phyloP scores from a whole-genome alignment of 78 protist species.

The Polysphondylium violaceum region DNA sequence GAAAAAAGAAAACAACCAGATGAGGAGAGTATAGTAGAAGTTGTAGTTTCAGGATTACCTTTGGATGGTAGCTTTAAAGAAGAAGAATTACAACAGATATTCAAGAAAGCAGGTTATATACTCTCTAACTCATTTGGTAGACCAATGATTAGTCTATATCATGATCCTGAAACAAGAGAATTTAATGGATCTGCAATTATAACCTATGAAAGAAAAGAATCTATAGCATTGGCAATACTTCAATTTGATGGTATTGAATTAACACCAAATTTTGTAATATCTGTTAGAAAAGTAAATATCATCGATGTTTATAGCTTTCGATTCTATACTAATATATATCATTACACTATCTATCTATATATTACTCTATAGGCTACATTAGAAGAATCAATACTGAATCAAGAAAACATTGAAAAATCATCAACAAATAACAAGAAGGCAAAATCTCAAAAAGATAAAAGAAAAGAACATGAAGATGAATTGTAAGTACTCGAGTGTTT shows the following conservation, averaged over 20 bases:
- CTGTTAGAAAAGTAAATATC: constrained; percentile 16
- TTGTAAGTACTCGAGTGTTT: background rate
- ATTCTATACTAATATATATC: background rate
- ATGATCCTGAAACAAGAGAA: background rate
- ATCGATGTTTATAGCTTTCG: background rate
- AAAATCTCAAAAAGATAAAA: constrained; percentile 14
- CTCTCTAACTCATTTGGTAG: constrained; percentile 4
- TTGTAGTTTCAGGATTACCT: constrained; percentile 31
- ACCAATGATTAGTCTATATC: constrained; percentile 15
- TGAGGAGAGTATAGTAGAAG: background rate
- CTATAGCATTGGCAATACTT: constrained; percentile 58
- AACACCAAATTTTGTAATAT: constrained; percentile 6
- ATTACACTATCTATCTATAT: background rate
- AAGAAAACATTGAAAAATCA: background rate
- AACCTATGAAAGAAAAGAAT: constrained; percentile 67
- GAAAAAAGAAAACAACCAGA: background rate
- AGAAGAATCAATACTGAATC: constrained; percentile 17
- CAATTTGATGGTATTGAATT: constrained; percentile 74
- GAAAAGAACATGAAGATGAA: constrained; percentile 12
- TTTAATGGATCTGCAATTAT: constrained; percentile 38
- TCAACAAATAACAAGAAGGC: background rate
- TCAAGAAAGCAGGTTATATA: constrained; percentile 55
- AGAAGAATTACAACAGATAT: background rate
- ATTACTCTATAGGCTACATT: constrained; percentile 14
- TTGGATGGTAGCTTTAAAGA: background rate